Base-by-base conservation (phyloP, 2,329 filamentous ascomycete species). In the Talaromyces sp. region DNA sequence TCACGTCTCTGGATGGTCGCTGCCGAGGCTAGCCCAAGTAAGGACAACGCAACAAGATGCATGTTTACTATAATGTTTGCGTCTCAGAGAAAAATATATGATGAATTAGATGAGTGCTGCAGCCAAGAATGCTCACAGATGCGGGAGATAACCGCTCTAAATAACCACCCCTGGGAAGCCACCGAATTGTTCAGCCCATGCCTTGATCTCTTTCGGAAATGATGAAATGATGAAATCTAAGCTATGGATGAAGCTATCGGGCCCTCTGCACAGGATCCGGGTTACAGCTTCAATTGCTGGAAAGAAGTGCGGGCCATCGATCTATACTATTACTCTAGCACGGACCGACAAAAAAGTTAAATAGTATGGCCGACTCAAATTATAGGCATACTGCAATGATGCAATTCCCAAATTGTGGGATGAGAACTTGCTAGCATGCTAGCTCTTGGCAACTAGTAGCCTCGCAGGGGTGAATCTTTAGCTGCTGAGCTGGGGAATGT, bases 1-100 rank as follows among this genome's bases (percentile, higher is more conserved):
- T 64, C 64, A 63, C 61, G 73, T 63, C 62, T 72, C 18, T 14
- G 16, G 59, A 44, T 65, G 40, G 54, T 63, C 57, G 61, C 60
- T 8, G 59, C 67, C 63, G 14, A 68, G 59, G 18, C 68, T 60
- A 33, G 67, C 58, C 0, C 65, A 64, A 57, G 64, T 31, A 7
- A 68, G 54, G 10, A 64, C 54, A 44, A 67, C 18, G 14, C 54
- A 31, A 56, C 52, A 36, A 56, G 31, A n/a, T 56, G 61, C 36
- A 50, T 61, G 31, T 51, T 28, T 54, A 6, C 7, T 14, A 57
- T 57, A 16, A 10, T 27, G 8, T 57, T 23, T 12, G 44, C 16
- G 23, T 40, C 5, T 47, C 16, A 27, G 5, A 14, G 34, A 36
- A 36, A 14, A 4, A 10, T 6, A 47, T 9, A 47, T 47, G 44